Conservation (phyloP, 2,329 filamentous ascomycete genomes). For the Furcasterigmium furcatum region DNA sequence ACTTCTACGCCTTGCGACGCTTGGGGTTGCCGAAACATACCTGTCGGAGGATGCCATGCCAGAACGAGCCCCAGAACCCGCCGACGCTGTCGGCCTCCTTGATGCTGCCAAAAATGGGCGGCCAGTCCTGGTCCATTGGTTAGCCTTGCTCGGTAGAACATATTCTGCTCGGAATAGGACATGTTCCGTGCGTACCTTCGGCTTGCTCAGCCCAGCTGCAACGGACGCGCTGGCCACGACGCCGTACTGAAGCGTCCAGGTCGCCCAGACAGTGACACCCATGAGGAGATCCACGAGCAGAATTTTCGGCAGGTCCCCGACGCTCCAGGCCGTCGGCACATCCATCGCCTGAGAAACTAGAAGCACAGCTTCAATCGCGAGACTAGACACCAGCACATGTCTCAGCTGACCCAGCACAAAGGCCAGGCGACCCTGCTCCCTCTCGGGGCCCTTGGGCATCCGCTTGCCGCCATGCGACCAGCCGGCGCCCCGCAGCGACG, state of each 20-base stretch:
- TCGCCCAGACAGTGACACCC: not conserved
- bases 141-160: too few relatives aligned
- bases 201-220: not conserved
- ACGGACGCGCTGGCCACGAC: not conserved
- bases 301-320: not conserved
- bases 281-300: not conserved
- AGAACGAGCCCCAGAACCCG: not conserved
- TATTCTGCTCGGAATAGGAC: too few relatives aligned
- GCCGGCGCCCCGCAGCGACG: not conserved
- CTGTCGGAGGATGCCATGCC: conserved; percentile 1
- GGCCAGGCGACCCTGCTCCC: not conserved
- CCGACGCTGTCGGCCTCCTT: not conserved
- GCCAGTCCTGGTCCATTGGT: not conserved
- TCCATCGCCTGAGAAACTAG: not conserved
- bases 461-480: not conserved
- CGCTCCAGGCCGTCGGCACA: not conserved
- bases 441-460: not conserved
- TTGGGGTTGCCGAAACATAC: too few relatives aligned
- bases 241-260: conserved; percentile 1
- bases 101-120: not conserved
- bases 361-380: not conserved
- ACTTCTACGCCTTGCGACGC: not conserved
- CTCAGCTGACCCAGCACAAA: not conserved
- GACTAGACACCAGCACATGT: not conserved
- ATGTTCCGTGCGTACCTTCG: not conserved